A percentile compares a stretch with the other conserved stretches of the same genome.
phyloP scores from a whole-genome alignment of 2,329 filamentous ascomycete species.

The Phyllosticta citribraziliensis region DNA sequence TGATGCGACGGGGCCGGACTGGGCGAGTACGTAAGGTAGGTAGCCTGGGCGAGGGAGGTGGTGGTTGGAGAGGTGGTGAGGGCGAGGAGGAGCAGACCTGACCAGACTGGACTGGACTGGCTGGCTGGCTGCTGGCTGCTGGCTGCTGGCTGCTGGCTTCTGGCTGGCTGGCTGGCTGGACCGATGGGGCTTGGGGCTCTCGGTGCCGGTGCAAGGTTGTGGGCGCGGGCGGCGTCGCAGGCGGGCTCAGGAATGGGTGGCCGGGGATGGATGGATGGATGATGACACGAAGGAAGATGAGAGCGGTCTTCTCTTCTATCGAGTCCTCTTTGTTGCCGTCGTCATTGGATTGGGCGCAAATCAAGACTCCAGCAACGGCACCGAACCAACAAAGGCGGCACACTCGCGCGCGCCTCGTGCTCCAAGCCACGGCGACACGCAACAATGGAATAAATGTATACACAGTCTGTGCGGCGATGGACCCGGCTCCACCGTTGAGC shows the following conservation, averaged over 20 bases:
- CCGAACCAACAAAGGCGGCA: too few relatives aligned
- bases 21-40: constrained; percentile 4
- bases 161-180: not conserved
- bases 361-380: too few relatives aligned
- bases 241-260: not conserved
- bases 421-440: not conserved
- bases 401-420: not conserved
- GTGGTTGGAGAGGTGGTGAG: constrained; percentile 1
- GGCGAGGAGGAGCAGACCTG: not conserved
- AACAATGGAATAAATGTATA: not conserved
- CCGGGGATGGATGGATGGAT: not conserved
- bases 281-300: not conserved
- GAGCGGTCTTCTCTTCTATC: too few relatives aligned
- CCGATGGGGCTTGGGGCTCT: not conserved
- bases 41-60: not conserved
- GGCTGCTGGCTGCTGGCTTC: not conserved
- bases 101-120: not conserved
- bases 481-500: too few relatives aligned
- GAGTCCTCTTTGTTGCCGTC: too few relatives aligned
- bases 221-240: not conserved
- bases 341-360: not conserved
- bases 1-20: not conserved
- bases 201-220: not conserved
- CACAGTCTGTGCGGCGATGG: too few relatives aligned
- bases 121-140: too few relatives aligned